Conservation (phyloP, 2,329 filamentous ascomycete genomes). For the Zymoseptoria tritici region DNA sequence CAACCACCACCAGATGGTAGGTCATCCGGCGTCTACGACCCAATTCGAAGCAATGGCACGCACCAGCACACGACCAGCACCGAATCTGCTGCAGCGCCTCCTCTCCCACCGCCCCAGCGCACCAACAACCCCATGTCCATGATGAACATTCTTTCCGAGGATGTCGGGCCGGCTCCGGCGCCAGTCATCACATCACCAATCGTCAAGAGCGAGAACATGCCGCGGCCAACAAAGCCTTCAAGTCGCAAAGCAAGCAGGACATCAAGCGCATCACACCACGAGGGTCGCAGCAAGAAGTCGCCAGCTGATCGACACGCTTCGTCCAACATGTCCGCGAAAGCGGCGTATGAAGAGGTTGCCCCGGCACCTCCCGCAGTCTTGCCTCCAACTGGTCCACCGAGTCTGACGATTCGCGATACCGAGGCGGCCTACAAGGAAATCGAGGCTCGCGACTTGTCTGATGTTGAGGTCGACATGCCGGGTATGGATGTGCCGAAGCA, state of each 20-base stretch:
- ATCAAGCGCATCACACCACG: conserved; percentile 22
- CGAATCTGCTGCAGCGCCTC: conserved; percentile 21
- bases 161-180: not conserved
- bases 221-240: conserved; percentile 7
- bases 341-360: not conserved
- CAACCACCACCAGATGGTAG: conserved; percentile 30
- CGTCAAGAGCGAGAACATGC: not conserved
- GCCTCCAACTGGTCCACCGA: conserved; percentile 28
- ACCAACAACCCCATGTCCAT: conserved; percentile 88
- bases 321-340: not conserved
- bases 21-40: conserved; percentile 28
- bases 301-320: conserved; percentile 1
- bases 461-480: conserved; percentile 49
- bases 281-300: conserved; percentile 5
- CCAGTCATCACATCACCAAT: conserved; percentile 4
- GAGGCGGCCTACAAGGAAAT: conserved; percentile 54
- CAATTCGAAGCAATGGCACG: conserved; percentile 22
- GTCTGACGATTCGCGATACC: conserved; percentile 39
- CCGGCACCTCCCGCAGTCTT: conserved; percentile 9
- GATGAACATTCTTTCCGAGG: conserved; percentile 80
- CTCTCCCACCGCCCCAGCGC: conserved; percentile 41
- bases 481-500: conserved; percentile 46
- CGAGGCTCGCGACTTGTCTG: conserved; percentile 56
- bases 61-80: conserved; percentile 22
- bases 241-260: conserved; percentile 22